Percentiles rank a stretch among this genome's conserved stretches.
Conservation (phyloP, 345 rosid species). For the Turnera subulata region DNA sequence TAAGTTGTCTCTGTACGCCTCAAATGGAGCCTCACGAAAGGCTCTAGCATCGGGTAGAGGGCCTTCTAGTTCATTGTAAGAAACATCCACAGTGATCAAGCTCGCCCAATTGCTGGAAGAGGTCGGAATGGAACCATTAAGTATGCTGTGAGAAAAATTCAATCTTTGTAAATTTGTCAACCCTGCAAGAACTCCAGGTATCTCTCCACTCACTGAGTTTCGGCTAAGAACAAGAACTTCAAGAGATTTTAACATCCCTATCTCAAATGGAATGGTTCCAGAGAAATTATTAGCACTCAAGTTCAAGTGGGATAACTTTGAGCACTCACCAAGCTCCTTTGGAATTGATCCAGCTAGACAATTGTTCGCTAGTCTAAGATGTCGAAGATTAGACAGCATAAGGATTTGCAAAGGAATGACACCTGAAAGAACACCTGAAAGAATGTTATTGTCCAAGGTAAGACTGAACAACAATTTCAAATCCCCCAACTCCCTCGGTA, state of each 20-base stretch:
- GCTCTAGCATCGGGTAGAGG: slow-evolving; percentile 9
- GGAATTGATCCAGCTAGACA: neutral
- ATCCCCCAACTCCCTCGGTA: neutral
- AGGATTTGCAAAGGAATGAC: neutral
- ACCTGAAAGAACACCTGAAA: slow-evolving; percentile 5
- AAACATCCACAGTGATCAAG: neutral
- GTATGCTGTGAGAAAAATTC: slow-evolving; percentile 1
- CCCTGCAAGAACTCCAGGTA: neutral
- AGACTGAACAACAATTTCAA: neutral
- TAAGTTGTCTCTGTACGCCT: slow-evolving; percentile 7
- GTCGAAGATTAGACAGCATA: neutral
- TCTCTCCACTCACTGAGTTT: neutral
- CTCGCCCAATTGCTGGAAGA: neutral
- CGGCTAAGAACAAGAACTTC: neutral
- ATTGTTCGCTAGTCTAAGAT: neutral
- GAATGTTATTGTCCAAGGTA: neutral
- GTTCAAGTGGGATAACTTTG: neutral
- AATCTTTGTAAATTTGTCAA: neutral
- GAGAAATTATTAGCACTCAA: neutral
- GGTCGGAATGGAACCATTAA: neutral
- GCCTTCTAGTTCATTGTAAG: slow-evolving; percentile 11
- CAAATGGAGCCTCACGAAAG: slow-evolving; percentile 18
- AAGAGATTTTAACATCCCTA: neutral
- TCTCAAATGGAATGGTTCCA: neutral
- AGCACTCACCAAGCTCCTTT: neutral